These are phyloP conservation scores for Eucommia ulmoides DNA, from an alignment of 257 asterid genomes.

Conservation along the genomic window DNA sequence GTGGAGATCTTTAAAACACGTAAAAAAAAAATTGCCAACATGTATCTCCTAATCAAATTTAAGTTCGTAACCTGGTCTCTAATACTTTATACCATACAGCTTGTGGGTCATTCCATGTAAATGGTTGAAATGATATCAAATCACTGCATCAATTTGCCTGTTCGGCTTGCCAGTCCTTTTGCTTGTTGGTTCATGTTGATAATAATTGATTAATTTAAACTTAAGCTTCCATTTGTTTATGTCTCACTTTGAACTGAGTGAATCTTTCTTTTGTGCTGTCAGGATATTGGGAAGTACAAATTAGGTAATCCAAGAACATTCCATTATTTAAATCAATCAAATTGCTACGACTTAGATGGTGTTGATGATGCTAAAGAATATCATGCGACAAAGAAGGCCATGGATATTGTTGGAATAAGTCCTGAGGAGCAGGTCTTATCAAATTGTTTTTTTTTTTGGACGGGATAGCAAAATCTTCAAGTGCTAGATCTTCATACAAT, in stretches of 20 bases:
- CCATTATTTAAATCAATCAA: slow-evolving; percentile 18
- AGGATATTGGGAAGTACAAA: slow-evolving; percentile 14
- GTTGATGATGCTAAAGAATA: slow-evolving; percentile 16
- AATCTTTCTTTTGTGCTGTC: neutral
- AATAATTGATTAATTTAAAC: too few relatives aligned
- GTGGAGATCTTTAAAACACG: too few relatives aligned
- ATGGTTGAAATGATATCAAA: neutral
- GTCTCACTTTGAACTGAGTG: neutral
- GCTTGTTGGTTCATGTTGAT: neutral
- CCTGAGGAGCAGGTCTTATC: slow-evolving; percentile 17
- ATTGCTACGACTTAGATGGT: slow-evolving; percentile 14
- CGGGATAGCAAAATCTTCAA: neutral
- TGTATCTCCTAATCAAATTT: too few relatives aligned
- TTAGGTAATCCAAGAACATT: slow-evolving; percentile 13
- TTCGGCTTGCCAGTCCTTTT: too few relatives aligned
- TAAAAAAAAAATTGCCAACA: too few relatives aligned
- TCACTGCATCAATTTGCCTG: neutral
- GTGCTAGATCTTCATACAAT: neutral
- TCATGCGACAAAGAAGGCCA: slow-evolving; percentile 17
- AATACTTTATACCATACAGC: neutral
- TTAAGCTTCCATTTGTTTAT: neutral
- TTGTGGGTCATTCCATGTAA: neutral
- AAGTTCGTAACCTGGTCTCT: neutral
- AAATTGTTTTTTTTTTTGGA: too few relatives aligned
- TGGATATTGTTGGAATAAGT: slow-evolving; percentile 19